Base-by-base conservation (phyloP, 106 monocot species). In the Dendrobium officinale region DNA sequence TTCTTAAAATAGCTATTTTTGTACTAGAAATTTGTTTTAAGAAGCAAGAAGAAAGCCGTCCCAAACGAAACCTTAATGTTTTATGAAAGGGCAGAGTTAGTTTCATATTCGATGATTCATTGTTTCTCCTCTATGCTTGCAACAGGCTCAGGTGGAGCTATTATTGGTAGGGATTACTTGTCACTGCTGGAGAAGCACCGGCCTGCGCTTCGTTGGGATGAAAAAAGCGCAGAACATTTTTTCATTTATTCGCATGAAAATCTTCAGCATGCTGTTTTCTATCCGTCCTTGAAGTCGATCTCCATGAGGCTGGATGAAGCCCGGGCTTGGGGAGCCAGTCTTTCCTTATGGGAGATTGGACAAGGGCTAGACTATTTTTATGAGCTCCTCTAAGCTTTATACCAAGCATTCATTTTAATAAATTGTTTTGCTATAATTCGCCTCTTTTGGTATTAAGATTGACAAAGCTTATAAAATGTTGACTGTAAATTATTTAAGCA, bases 261-360 rank as follows among this genome's bases (percentile, higher is more conserved):
- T 77, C 45, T 79, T 16, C 87, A 75, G 70, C 94, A 89, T 82
- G 92, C 82, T 1, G 94, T 97, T 44, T 97, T 97, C 73, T 97
- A 92, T 70, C 96, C 96, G 55, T 87, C 96, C 0, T 66, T 89
- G 78, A 80, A 88, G 86, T 97, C 96, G 5, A 85, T 97, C 44
- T 94, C 90, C 8, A 29, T 73, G 81, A 86, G 96, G 1, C 68
- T 97, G 75, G 85, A 92, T 22, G 96, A 92, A 83, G 94, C 92
- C 0, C 85, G 68, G 29, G 74, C 56, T 41, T 92, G 91, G 89
- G 96, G 94, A 66, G 87, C 88, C 41, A 84, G 89, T 42, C 82
- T 97, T 64, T 97, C 96, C 0, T 90, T 97, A 67, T 97, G 94
- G 94, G 97, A 94, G 80, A 89, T 94, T 42, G 94, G 97, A 29